Conservation (phyloP, 208 protist species). For the Crithidia sp. region DNA sequence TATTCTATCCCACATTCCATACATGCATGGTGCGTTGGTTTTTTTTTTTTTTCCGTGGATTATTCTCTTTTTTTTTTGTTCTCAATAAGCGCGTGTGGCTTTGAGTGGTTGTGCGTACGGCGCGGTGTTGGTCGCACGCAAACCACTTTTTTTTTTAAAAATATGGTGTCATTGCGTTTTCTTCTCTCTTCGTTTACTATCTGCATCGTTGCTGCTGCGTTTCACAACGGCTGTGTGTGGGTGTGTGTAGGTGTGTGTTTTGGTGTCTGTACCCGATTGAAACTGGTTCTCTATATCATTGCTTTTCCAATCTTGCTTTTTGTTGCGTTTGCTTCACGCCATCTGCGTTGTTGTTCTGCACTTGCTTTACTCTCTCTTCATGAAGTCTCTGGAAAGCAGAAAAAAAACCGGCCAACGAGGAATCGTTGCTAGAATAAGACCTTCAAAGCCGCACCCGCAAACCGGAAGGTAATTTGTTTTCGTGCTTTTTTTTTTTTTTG, state of each 20-base stretch:
- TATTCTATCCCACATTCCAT: not conserved
- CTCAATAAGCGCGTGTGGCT: not conserved
- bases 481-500: no score
- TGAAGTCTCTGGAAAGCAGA: not conserved
- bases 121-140: no score
- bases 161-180: constrained; percentile 4
- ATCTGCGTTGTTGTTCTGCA: not conserved
- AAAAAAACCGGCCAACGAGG: no score
- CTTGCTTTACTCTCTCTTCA: not conserved
- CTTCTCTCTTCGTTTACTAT: not conserved
- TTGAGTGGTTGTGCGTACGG: not conserved
- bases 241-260: no score
- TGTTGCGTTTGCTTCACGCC: not conserved
- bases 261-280: no score
- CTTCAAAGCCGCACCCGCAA: no score
- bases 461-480: no score
- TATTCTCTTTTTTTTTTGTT: constrained; percentile 8
- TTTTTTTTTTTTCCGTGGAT: constrained; percentile 8
- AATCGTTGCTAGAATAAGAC: no score
- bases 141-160: no score
- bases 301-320: not conserved
- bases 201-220: not conserved
- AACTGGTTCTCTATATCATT: not conserved
- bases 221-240: no score
- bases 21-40: not conserved